Evolutionary conservation across 2,329 filamentous ascomycete species (phyloP).

Genomic region (Hypoxylon rubiginosum): DNA sequence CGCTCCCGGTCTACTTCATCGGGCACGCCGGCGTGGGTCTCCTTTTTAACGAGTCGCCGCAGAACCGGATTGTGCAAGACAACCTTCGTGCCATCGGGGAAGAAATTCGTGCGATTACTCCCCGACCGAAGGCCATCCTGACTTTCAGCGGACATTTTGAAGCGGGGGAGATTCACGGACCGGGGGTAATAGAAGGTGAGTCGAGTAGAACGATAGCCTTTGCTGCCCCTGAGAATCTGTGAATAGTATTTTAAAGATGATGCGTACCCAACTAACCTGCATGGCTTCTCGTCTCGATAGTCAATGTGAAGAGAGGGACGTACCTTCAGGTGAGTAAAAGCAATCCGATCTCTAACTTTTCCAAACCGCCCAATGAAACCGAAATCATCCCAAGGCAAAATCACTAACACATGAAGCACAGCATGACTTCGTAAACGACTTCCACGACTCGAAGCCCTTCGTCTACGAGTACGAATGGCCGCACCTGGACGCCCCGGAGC

Average conservation of each 20-base stretch:
- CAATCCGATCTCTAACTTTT: not conserved
- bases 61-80: constrained; percentile 40
- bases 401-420: constrained; percentile 23
- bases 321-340: constrained; percentile 38
- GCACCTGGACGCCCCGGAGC: constrained; percentile 40
- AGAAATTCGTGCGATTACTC: constrained; percentile 40
- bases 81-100: constrained; percentile 41
- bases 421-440: constrained; percentile 46
- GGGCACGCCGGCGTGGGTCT: constrained; percentile 43
- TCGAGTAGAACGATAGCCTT: not conserved
- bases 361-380: not conserved
- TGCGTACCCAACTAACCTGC: not conserved
- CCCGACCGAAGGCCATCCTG: constrained; percentile 43
- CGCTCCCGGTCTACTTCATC: constrained; percentile 44
- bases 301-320: constrained; percentile 43
- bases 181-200: constrained; percentile 42
- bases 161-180: constrained; percentile 43
- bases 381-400: not conserved
- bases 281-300: constrained; percentile 10
- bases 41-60: constrained; percentile 35
- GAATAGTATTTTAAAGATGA: not conserved
- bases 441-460: constrained; percentile 42
- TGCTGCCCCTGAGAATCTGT: not conserved
- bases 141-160: constrained; percentile 45
- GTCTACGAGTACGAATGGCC: constrained; percentile 46